Conservation (phyloP, 495 filamentous ascomycete species). For the Trichoderma asperelloides region DNA sequence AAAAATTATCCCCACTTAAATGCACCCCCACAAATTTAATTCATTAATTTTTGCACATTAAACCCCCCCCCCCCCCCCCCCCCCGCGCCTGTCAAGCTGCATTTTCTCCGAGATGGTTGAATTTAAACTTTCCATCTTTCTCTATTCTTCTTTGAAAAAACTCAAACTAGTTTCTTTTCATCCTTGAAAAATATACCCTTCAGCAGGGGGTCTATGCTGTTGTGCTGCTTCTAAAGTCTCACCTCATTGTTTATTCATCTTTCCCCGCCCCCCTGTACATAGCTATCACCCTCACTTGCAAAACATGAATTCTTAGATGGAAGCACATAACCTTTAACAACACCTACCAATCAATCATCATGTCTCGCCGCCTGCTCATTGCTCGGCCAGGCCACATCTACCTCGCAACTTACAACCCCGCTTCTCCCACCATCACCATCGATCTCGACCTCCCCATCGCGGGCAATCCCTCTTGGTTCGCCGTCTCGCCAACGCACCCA, state of each 20-base stretch:
- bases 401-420: constrained; percentile 16
- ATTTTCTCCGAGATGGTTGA: too few relatives aligned
- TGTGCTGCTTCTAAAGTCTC: not conserved
- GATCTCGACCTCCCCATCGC: constrained; percentile 17
- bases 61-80: too few relatives aligned
- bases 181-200: not conserved
- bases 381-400: constrained; percentile 22
- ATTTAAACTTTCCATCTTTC: too few relatives aligned
- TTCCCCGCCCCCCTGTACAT: too few relatives aligned
- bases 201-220: not conserved
- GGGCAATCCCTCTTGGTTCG: constrained; percentile 26
- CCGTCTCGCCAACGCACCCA: constrained; percentile 14
- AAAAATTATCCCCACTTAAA: too few relatives aligned
- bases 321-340: not conserved
- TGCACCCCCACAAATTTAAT: too few relatives aligned
- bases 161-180: too few relatives aligned
- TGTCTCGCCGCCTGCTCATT: constrained; percentile 16
- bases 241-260: not conserved
- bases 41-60: too few relatives aligned
- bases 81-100: too few relatives aligned
- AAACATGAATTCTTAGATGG: too few relatives aligned
- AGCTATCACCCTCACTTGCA: not conserved
- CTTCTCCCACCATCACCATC: constrained; percentile 20
- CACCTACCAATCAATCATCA: not conserved
- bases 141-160: too few relatives aligned